phyloP scores from a whole-genome alignment of 2,329 filamentous ascomycete genomes.

The Chaetothyriales sp. region DNA sequence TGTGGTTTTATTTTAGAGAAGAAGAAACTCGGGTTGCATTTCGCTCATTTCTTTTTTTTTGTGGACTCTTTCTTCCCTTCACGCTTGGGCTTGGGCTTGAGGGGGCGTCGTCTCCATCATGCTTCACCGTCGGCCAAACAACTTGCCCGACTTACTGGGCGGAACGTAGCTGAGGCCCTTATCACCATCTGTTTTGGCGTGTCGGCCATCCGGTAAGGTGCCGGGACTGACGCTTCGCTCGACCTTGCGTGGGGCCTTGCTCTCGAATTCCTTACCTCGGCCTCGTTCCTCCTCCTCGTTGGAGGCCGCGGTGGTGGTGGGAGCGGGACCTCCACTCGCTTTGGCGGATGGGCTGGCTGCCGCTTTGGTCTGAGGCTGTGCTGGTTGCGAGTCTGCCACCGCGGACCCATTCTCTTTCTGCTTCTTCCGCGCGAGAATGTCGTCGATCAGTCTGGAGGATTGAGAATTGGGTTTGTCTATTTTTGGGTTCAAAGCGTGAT shows the following conservation, averaged over 20 bases:
- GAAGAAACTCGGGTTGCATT: no score
- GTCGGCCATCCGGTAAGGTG: slow-evolving; percentile 14
- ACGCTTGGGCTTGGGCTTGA: no score
- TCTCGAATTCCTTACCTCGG: background rate
- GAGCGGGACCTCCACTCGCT: no score
- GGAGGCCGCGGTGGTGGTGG: background rate
- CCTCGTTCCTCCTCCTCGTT: background rate
- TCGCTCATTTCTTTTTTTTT: no score
- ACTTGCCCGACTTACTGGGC: background rate
- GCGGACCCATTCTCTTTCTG: background rate
- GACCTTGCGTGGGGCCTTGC: slow-evolving; percentile 1
- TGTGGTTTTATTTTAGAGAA: no score
- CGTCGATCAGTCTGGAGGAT: background rate
- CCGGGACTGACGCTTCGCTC: slow-evolving; percentile 15
- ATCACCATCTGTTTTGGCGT: slow-evolving; percentile 13
- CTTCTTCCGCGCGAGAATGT: background rate
- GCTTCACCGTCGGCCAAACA: background rate
- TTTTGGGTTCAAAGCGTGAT: background rate
- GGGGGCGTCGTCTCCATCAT: background rate
- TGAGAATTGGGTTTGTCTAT: background rate
- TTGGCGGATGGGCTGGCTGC: no score
- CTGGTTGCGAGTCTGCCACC: background rate
- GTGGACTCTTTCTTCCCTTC: no score
- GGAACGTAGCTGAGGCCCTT: slow-evolving; percentile 13
- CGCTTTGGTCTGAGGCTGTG: background rate